These are phyloP conservation scores for Psilocybe mexicana DNA, from an alignment of 1,284 basidiomycete genomes.

Conservation along the genomic window DNA sequence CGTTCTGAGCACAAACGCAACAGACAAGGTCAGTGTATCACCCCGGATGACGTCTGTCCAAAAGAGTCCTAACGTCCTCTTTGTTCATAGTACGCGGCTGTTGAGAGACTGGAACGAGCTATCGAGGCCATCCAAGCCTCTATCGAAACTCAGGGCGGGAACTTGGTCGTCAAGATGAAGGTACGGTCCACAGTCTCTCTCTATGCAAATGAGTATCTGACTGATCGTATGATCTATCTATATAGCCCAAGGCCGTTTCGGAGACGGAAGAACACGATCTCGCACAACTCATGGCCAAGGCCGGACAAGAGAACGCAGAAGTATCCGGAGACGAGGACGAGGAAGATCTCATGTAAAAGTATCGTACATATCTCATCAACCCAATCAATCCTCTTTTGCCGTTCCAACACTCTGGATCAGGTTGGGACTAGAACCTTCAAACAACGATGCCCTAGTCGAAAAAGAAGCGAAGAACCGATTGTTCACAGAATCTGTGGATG, in stretches of 20 bases:
- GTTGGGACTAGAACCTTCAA: no score
- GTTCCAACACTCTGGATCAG: no score
- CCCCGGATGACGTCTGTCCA: background rate
- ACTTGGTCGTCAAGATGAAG: constrained; percentile 96
- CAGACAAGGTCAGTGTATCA: constrained; percentile 78
- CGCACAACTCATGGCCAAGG: constrained; percentile 92
- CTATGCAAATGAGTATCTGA: background rate
- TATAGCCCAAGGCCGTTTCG: constrained; percentile 91
- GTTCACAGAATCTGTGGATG: no score
- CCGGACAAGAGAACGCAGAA: constrained; percentile 88
- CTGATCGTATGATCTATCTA: background rate
- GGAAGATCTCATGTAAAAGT: constrained; percentile 34
- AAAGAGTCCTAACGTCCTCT: no score
- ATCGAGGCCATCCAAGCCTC: constrained; percentile 87
- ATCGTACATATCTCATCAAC: background rate
- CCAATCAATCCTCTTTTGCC: background rate
- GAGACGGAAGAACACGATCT: constrained; percentile 96
- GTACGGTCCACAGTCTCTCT: constrained; percentile 41
- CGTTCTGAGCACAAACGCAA: constrained; percentile 93
- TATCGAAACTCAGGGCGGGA: constrained; percentile 86
- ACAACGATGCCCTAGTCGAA: no score
- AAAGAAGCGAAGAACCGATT: no score
- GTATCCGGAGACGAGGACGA: constrained; percentile 94
- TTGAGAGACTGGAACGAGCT: constrained; percentile 91
- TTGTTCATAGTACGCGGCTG: constrained; percentile 70